Base-by-base conservation (phyloP, 305 asterid species). In the Solanum aculeatissimum region DNA sequence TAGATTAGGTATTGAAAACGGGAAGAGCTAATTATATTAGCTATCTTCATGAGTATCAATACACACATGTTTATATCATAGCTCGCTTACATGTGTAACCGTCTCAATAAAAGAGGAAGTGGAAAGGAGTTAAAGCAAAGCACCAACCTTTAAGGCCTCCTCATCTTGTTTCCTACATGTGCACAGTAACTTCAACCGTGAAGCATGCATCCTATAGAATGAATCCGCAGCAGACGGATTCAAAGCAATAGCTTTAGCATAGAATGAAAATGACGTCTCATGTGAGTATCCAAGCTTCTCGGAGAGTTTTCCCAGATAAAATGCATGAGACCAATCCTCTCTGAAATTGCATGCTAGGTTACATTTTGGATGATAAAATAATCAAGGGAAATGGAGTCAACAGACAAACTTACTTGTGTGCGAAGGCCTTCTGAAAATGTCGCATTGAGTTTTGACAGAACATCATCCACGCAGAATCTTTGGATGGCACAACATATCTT, bases 291-390 rank as follows among this genome's bases (percentile, higher is more conserved):
- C 95, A 90, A 97, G 99, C 91, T 95, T 97, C 92, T 97, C 98
- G 86, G 89, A 92, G 69, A 97, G 98, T 89, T 97, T 97, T 62
- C 99, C 99, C 87, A 94, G 83, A 89, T 97, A 97, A 93, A 92
- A 95, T 85, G 96, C 97, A 93, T 91, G 96, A 83, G 99, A 94
- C 99, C 99, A 97, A 86, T 97, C 99, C 90, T 94, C 96, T 97
- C 99, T 97, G 94, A 86, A 81, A 72, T 47, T 58, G 84, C 57
- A 84, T 86, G 85, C 71, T 54, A 84, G 68, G 72, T 72, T 45
- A 80, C 75, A 62, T 87, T 23, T 60, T 85, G 84, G 72, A 80
- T 72, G 75, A 74, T 87, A 79, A 86, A 85, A 83, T 80, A 83
- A 88, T 79, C 78, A 85, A 81, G 74, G 84, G 82, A 83, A 68